These are phyloP conservation scores for Thelonectria blattea DNA, from an alignment of 2,329 filamentous ascomycete species.

Conservation along the genomic window DNA sequence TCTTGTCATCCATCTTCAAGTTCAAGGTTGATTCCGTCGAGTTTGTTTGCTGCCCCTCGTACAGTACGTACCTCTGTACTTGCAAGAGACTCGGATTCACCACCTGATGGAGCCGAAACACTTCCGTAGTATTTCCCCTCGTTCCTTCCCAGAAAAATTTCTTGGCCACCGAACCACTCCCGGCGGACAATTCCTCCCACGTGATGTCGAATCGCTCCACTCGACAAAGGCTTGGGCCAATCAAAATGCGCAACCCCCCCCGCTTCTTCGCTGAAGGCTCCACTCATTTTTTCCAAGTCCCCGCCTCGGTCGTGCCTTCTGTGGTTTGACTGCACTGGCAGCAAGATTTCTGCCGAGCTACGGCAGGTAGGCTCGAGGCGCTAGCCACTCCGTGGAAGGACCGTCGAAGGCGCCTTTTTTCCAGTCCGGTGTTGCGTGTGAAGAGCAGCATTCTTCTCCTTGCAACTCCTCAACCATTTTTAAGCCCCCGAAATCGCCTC, in stretches of 20 bases:
- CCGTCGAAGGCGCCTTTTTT: slow-evolving; percentile 24
- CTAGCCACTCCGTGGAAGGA: slow-evolving; percentile 21
- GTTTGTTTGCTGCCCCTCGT: neutral
- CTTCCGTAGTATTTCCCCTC: slow-evolving; percentile 3
- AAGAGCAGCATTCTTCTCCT: slow-evolving; percentile 24
- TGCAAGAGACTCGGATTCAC: no score
- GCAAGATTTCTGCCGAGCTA: slow-evolving; percentile 16
- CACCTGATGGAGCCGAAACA: neutral
- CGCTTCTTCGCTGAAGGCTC: slow-evolving; percentile 1
- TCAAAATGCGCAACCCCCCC: slow-evolving; percentile 13
- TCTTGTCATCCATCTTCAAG: neutral
- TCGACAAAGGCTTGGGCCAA: slow-evolving; percentile 1
- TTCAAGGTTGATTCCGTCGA: neutral
- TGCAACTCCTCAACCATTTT: slow-evolving; percentile 21
- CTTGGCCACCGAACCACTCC: slow-evolving; percentile 13
- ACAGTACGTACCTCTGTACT: no score
- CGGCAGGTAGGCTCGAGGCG: slow-evolving; percentile 5
- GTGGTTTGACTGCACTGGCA: slow-evolving; percentile 14
- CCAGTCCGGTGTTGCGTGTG: slow-evolving; percentile 8
- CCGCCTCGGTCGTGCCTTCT: slow-evolving; percentile 18
- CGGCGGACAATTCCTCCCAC: slow-evolving; percentile 13
- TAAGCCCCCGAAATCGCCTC: slow-evolving; percentile 26
- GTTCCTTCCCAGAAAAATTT: slow-evolving; percentile 13
- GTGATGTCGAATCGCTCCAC: slow-evolving; percentile 10
- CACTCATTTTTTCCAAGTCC: slow-evolving; percentile 15